These are phyloP conservation scores for Blastosporella zonata DNA, from an alignment of 1,284 basidiomycete genomes.

Conservation along the genomic window DNA sequence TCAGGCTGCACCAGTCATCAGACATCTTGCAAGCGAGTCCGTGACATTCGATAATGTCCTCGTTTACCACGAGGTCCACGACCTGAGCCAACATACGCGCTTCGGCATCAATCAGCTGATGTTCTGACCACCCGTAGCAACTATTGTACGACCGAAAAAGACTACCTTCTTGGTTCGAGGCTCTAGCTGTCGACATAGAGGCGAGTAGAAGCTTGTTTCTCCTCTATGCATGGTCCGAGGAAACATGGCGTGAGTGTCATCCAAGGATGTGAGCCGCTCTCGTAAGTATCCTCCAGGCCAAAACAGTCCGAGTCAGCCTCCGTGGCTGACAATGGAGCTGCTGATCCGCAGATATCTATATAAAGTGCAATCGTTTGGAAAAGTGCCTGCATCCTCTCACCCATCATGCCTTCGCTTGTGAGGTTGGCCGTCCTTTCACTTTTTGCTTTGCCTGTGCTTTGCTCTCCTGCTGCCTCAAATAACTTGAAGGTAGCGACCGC, in stretches of 20 bases:
- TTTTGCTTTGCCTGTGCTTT: constrained; percentile 12
- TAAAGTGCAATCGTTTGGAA: not conserved
- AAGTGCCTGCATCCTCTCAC: not conserved
- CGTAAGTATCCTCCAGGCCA: not conserved
- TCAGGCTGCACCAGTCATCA: not conserved
- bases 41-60: not conserved
- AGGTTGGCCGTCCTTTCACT: constrained; percentile 12
- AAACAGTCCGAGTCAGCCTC: not conserved
- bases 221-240: not conserved
- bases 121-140: not conserved
- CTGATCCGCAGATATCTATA: not conserved
- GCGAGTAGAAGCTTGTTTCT: not conserved
- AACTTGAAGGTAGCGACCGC: constrained; percentile 34
- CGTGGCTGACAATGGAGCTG: not conserved
- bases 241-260: not conserved
- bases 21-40: not conserved
- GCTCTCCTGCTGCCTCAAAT: constrained; percentile 10
- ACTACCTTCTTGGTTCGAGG: not conserved
- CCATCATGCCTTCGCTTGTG: constrained; percentile 8
- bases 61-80: not conserved
- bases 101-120: constrained; percentile 8
- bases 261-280: not conserved
- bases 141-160: not conserved
- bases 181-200: constrained; percentile 1
- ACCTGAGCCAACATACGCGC: not conserved